Conservation (phyloP, 2,329 filamentous ascomycete genomes). For the Thielaviopsis punctulata region DNA sequence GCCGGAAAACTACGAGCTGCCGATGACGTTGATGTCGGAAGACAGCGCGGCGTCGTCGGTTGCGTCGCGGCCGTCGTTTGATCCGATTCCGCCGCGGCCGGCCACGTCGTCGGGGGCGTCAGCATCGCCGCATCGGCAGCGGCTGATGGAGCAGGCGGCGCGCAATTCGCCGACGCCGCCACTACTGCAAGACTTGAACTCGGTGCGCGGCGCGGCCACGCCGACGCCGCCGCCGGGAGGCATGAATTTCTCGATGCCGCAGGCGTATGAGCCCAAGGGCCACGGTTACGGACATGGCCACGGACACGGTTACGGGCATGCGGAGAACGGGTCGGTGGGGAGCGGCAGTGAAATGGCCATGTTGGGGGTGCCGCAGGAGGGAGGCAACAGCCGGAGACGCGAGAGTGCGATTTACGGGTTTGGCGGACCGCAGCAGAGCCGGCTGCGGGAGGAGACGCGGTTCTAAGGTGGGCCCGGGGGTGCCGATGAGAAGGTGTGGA, state of each 20-base stretch:
- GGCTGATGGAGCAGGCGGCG: conserved; percentile 22
- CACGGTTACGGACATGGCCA: conserved; percentile 12
- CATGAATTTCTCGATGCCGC: conserved; percentile 11
- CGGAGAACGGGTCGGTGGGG: not conserved
- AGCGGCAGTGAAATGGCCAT: conserved; percentile 7
- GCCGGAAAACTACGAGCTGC: conserved; percentile 45
- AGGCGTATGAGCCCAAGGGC: not conserved
- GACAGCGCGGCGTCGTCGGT: conserved; percentile 14
- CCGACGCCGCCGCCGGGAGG: conserved; percentile 18
- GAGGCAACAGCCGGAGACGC: conserved; percentile 27
- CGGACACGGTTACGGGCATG: not conserved
- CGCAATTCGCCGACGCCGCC: conserved; percentile 34
- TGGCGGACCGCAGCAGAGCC: conserved; percentile 31
- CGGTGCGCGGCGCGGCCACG: conserved; percentile 25
- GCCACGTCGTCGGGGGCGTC: conserved; percentile 30
- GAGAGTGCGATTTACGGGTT: conserved; percentile 45
- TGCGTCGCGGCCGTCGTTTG: conserved; percentile 8
- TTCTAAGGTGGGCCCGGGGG: conserved; percentile 23
- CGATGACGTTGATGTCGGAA: conserved; percentile 25
- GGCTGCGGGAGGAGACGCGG: conserved; percentile 36
- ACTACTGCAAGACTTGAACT: conserved; percentile 19
- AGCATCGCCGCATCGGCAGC: conserved; percentile 34
- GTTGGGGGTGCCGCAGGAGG: conserved; percentile 9
- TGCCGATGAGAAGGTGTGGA: too few species aligned
- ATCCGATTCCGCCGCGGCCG: conserved; percentile 24